phyloP scores from a whole-genome alignment of 1,284 basidiomycete species.

The Bondarzewia mesenterica region DNA sequence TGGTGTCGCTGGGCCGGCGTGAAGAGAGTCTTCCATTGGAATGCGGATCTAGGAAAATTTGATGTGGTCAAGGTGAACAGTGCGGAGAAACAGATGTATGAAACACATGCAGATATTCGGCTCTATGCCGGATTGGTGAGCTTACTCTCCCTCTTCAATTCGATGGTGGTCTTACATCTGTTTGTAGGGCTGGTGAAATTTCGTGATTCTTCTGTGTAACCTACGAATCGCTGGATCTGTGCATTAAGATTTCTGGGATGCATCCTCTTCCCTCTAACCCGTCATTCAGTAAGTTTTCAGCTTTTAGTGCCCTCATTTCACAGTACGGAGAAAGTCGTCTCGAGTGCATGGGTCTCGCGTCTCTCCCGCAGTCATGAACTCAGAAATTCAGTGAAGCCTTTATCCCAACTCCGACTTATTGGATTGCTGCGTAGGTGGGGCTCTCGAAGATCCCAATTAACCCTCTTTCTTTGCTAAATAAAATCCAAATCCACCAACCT shows the following conservation, averaged over 20 bases:
- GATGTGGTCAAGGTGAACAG: conserved; percentile 46
- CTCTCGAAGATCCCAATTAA: too few relatives aligned
- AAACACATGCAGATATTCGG: conserved; percentile 39
- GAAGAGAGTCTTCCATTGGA: conserved; percentile 50
- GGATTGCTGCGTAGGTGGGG: too few relatives aligned
- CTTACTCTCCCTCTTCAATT: conserved; percentile 1
- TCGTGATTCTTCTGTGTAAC: not conserved
- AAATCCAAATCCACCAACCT: too few relatives aligned
- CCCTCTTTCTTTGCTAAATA: too few relatives aligned
- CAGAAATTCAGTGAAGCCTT: too few relatives aligned
- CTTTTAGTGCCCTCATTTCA: too few relatives aligned
- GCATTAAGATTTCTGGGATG: not conserved
- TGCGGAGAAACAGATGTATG: conserved; percentile 30
- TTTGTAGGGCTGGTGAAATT: not conserved
- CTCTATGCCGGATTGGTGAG: conserved; percentile 34
- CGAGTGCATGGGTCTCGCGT: too few relatives aligned
- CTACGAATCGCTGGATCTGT: not conserved
- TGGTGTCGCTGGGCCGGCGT: conserved; percentile 54
- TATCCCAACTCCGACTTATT: too few relatives aligned
- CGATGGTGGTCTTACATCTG: not conserved
- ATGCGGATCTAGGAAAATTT: conserved; percentile 33
- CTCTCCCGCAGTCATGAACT: too few relatives aligned
- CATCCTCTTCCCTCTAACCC: too few relatives aligned
- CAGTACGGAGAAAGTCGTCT: too few relatives aligned
- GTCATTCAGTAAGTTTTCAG: conserved; percentile 3